Conservation (phyloP, 2,329 filamentous ascomycete species). For the Bipolaris zeicola region DNA sequence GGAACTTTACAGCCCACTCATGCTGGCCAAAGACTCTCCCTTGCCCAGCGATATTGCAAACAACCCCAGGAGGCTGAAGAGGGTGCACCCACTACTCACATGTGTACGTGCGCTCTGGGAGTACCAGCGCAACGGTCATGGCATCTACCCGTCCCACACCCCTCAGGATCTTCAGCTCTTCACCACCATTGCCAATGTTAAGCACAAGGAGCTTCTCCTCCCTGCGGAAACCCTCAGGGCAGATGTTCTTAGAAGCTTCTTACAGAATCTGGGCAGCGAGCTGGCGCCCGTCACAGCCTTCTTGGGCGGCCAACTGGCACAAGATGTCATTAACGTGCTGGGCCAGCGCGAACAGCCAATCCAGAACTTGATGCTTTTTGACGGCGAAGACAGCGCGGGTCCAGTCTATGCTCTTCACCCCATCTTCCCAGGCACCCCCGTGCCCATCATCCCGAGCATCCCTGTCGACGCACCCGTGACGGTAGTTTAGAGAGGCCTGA, state of each 20-base stretch:
- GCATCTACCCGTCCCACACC: slow-evolving; percentile 56
- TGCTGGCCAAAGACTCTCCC: slow-evolving; percentile 79
- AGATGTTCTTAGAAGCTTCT: slow-evolving; percentile 78
- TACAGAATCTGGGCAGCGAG: slow-evolving; percentile 85
- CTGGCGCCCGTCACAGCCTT: slow-evolving; percentile 86
- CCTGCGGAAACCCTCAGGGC: slow-evolving; percentile 52
- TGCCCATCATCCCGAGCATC: slow-evolving; percentile 30
- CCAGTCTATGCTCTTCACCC: slow-evolving; percentile 84
- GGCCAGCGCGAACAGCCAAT: slow-evolving; percentile 91
- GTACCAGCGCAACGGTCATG: slow-evolving; percentile 65
- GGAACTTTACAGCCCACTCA: slow-evolving; percentile 86
- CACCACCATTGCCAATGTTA: slow-evolving; percentile 75
- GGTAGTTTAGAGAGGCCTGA: slow-evolving; percentile 14
- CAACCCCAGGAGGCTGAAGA: slow-evolving; percentile 69
- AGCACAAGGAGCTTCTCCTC: slow-evolving; percentile 69
- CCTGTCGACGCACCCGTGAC: slow-evolving; percentile 31
- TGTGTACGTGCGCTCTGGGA: slow-evolving; percentile 91
- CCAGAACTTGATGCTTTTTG: slow-evolving; percentile 92
- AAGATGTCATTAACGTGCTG: slow-evolving; percentile 96
- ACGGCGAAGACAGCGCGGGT: slow-evolving; percentile 79
- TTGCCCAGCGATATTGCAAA: slow-evolving; percentile 71
- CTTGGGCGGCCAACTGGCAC: slow-evolving; percentile 85
- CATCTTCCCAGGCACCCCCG: slow-evolving; percentile 49
- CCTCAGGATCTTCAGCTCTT: slow-evolving; percentile 68
- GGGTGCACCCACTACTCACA: slow-evolving; percentile 82